These are phyloP conservation scores for Musa troglodytarum DNA, from an alignment of 176 grass and related monocot genomes.

Conservation along the genomic window DNA sequence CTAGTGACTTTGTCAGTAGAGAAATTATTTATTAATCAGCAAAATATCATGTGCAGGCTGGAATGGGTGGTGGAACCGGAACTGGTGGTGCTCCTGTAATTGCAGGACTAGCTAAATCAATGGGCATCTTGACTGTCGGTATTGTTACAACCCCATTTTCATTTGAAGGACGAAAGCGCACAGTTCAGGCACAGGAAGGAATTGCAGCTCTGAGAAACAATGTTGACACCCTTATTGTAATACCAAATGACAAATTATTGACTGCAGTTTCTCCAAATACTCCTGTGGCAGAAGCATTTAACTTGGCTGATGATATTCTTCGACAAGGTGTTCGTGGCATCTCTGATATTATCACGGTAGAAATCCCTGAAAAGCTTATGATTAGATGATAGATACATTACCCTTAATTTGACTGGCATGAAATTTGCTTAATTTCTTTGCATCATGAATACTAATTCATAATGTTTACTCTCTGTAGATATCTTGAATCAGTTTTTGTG, in stretches of 20 bases:
- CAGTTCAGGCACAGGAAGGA: constrained; percentile 22
- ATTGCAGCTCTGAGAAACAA: constrained; percentile 21
- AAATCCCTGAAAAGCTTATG: not conserved
- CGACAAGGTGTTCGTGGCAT: constrained; percentile 22
- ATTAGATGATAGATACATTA: too few relatives aligned
- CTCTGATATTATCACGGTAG: constrained; percentile 20
- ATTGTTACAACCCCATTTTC: constrained; percentile 20
- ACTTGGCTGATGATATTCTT: constrained; percentile 24
- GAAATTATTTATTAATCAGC: not conserved
- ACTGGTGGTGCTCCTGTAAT: constrained; percentile 26
- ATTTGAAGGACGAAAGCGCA: constrained; percentile 17
- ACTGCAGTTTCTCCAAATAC: constrained; percentile 18
- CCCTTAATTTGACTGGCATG: not conserved
- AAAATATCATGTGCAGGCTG: constrained; percentile 13
- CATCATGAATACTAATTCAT: not conserved
- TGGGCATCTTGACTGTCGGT: constrained; percentile 18
- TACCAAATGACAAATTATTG: constrained; percentile 21
- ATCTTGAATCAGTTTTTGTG: not conserved
- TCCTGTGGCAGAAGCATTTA: constrained; percentile 24
- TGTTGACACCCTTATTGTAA: constrained; percentile 18
- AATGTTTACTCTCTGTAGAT: not conserved
- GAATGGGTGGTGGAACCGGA: constrained; percentile 18
- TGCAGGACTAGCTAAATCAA: constrained; percentile 14
- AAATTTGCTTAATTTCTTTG: not conserved
- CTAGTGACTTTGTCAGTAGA: not conserved